phyloP scores from a whole-genome alignment of 2,329 filamentous ascomycete species.

The Diaporthe vexans region DNA sequence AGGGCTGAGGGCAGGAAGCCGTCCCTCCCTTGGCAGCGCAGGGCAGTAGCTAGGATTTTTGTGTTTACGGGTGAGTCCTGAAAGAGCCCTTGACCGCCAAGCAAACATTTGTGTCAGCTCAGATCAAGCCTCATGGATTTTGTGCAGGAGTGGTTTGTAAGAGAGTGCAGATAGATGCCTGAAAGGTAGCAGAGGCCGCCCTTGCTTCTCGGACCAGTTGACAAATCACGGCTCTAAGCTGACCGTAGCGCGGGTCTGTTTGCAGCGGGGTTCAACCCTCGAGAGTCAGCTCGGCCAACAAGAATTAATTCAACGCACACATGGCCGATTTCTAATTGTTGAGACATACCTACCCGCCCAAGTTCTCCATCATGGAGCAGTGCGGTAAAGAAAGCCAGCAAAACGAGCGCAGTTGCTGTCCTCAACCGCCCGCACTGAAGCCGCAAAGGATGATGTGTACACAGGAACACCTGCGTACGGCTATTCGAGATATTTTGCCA shows the following conservation, averaged over 20 bases:
- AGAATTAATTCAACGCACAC: background rate
- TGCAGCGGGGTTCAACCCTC: slow-evolving; percentile 10
- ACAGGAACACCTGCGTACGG: background rate
- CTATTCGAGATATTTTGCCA: background rate
- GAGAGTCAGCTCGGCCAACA: no score
- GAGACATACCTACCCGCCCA: background rate
- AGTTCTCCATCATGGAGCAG: no score
- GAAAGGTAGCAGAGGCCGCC: background rate
- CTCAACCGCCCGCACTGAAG: background rate
- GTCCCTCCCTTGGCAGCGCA: background rate
- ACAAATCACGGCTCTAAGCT: background rate
- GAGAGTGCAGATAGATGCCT: background rate
- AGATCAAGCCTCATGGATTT: background rate
- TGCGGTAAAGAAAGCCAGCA: no score
- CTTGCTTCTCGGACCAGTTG: no score
- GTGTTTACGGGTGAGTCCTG: no score
- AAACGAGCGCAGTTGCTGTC: no score
- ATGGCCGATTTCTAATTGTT: background rate
- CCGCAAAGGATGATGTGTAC: background rate
- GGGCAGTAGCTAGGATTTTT: background rate
- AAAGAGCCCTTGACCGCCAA: background rate
- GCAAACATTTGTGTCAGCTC: background rate
- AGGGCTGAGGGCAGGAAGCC: background rate
- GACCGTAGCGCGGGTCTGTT: background rate
- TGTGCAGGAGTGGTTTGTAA: no score